Percentiles rank a stretch among this genome's conserved stretches.
Conservation (phyloP, 2,329 filamentous ascomycete genomes). For the Ophiostoma piceae region DNA sequence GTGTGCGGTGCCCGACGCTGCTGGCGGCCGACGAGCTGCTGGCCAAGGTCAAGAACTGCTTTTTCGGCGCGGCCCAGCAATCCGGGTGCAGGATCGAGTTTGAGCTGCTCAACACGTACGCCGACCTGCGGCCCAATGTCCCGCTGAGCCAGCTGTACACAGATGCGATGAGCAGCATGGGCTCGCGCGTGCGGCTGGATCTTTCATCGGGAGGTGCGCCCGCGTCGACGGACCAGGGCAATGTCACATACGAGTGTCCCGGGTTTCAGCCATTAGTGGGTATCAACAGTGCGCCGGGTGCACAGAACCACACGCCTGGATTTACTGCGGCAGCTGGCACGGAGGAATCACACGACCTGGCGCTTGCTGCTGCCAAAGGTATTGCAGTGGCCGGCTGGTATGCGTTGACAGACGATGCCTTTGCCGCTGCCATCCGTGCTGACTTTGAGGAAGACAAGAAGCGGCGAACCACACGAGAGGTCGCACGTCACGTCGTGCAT, state of each 20-base stretch:
- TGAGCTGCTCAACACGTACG: conserved; percentile 11
- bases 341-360: not conserved
- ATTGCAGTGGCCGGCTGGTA: conserved; percentile 13
- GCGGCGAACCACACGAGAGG: not conserved
- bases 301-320: conserved; percentile 15
- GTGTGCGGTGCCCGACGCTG: conserved; percentile 10
- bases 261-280: conserved; percentile 11
- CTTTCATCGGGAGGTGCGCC: not conserved
- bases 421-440: conserved; percentile 11
- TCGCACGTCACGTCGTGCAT: not conserved
- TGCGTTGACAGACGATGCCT: not conserved
- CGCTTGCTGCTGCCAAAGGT: conserved; percentile 1
- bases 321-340: conserved; percentile 6
- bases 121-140: conserved; percentile 5
- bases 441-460: conserved; percentile 17
- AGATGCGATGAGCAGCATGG: conserved; percentile 2
- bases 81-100: conserved; percentile 1
- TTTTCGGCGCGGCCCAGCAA: conserved; percentile 3
- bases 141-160: not conserved
- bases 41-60: conserved; percentile 7
- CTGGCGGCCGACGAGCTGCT: conserved; percentile 5
- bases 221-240: conserved; percentile 2
- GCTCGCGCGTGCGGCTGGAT: conserved; percentile 22
- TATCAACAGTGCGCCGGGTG: conserved; percentile 7
- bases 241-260: conserved; percentile 17